Base-by-base conservation (phyloP, 148 eudicot genomes). In the Dysphania ambrosioides region DNA sequence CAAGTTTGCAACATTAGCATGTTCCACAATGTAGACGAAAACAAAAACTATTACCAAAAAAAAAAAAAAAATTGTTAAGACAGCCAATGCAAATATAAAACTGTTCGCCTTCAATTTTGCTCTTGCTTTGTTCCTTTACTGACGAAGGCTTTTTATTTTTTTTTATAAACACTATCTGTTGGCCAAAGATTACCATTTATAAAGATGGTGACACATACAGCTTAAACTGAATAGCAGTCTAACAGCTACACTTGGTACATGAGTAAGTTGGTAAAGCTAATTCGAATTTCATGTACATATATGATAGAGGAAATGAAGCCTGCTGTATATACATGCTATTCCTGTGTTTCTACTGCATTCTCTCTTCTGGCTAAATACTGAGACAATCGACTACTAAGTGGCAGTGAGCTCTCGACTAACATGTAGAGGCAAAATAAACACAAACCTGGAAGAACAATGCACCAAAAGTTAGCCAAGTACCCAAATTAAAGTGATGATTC, bases 381-480 rank as follows among this genome's bases (percentile, higher is more conserved):
- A 75, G 87, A 82, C 68, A 85, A 69, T 78, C 83, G 81, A 53
- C 88, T 23, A 65, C 78, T 80, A 67, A 79, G 75, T 30, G 85
- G 80, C 60, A 85, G 77, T 41, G 97, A 94, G 75, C 84, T 86
- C 66, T 91, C 96, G 7, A 86, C 85, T 51, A 90, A 75, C 82
- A 88, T 70, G 81, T 87, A 88, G 60, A 94, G 81, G 79, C 98
- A 89, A 71, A 87, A 87, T 71, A 94, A 79, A 86, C 98, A 91
- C 79, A 94, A 79, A 58, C 98, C 98, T 93, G 88, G 68, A 73
- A 29, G 40, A 75, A 38, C 71, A 62, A 31, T 61, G 49, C 35
- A 60, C 23, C 34, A 71, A 12, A 26, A 40, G 36, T 70, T 66
- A 74, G 64, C 9, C 10, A 10, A 0, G 41, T 5, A 29, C 26